Base-by-base conservation (phyloP, 1,284 basidiomycete genomes). In the Irpex sp. region DNA sequence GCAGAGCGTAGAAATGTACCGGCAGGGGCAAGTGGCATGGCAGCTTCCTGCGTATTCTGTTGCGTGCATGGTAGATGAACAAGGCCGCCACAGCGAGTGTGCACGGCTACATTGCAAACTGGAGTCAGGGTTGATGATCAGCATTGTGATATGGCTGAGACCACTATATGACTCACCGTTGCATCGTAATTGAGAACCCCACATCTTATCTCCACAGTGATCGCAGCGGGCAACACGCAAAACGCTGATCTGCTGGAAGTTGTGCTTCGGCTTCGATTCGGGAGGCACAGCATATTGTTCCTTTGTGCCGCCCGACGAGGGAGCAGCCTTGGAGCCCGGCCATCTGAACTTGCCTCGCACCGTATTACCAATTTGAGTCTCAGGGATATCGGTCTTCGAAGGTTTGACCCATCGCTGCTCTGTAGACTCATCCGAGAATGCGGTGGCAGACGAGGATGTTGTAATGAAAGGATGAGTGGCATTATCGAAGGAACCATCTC, bases 131-230 rank as follows among this genome's bases (percentile, higher is more conserved):
- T 42, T 56, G 8, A 14, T 36, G 55, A 5, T 8, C 23, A 37
- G 19, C 28, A 54, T 58, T 55, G 61, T 45, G 57, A 60, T 61
- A 5, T 4, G 23, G 39, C 42, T 23, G 45, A 56, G 35, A 61
- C 52, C 52, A 5, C 28, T 28, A 5, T 28, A 16, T 55, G 6
- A 80, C 89, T 73, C 69, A 94, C 94, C 81, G 63, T 87, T 84
- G 72, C 96, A 99, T 37, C 93, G 88, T 61, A 94, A 82, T 73
- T 95, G 93, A 45, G 96, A 88, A 5, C 96, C 96, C 95, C 96
- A 99, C 88, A 99, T 89, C 80, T 98, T 99, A 71, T 98, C 97
- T 47, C 90, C 89, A 72, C 96, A 99, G 61, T 96, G 89, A 70
- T 98, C 95, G 72, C 96, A 99, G 53, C 93, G 82, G 16, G 93